Base-by-base conservation (phyloP, 139 green algal genomes). In the Coelastrella sp. region DNA sequence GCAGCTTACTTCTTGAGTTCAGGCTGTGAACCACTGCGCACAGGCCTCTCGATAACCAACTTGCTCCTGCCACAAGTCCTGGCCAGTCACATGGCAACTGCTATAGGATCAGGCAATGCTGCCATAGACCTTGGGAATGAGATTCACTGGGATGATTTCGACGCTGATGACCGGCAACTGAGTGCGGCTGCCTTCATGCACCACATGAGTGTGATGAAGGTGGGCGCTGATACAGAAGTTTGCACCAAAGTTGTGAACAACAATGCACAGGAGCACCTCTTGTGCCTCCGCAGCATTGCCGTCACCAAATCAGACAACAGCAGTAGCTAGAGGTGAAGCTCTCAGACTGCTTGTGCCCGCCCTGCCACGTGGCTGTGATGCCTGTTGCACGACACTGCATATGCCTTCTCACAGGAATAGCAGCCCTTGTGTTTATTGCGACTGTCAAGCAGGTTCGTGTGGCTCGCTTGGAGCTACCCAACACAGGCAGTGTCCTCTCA, bases 141-240 rank as follows among this genome's bases (percentile, higher is more conserved):
- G 78, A 91, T 91, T 12, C 49, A 86, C 24, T 91, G 87, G 87
- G 87, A 91, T 58, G 87, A 91, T 66, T 87, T 59, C 57, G 87
- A 91, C 59, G 63, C 60, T 60, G 73, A 84, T 25, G 87, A 87
- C 63, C 74, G 19, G 35, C 73, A 68, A 57, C 87, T 91, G 63
- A 91, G 35, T 56, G 87, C 87, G 17, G 78, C 78, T 56, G 87
- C 87, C 0, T 91, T 91, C 79, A 78, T 91, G 65, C 87, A 91
- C 78, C 78, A 79, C 78, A 91, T 91, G 87, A 91, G 78, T 56
- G 57, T 91, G 27, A 86, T 91, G 56, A 78, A 78, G 87, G 87
- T 91, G 87, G n/a, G 87, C 11, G n/a, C 6, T 49, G 58, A 4
- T 72, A 22, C 12, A 58, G 70, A 17, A 75, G 20, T 82, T 25